Percentiles rank a stretch among this genome's conserved stretches.
These are phyloP conservation scores for Cyberlindnera xylosilytica DNA, from an alignment of 805 yeast genomes.

Conservation along the genomic window DNA sequence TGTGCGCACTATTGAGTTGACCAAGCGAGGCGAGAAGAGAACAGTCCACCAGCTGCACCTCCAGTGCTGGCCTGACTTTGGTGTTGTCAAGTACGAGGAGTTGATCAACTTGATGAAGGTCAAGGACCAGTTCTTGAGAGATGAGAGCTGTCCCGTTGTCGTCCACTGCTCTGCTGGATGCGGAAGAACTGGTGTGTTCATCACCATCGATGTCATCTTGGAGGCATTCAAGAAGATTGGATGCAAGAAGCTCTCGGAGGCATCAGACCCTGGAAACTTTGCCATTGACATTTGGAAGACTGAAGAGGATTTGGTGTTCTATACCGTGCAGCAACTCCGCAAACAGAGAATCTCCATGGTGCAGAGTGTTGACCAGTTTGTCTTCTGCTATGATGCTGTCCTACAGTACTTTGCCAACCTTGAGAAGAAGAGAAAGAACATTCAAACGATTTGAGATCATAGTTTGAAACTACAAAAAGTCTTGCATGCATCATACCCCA, in stretches of 20 bases:
- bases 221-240: slow-evolving; percentile 14
- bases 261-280: not conserved
- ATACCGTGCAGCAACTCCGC: slow-evolving; percentile 63
- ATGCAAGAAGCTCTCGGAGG: not conserved
- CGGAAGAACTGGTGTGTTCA: slow-evolving; percentile 91
- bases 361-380: slow-evolving; percentile 71
- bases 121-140: slow-evolving; percentile 27
- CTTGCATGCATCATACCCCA: no score
- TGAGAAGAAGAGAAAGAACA: not conserved
- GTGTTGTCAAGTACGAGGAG: slow-evolving; percentile 45
- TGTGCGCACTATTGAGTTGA: slow-evolving; percentile 26
- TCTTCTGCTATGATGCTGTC: slow-evolving; percentile 65
- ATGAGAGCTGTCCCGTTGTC: slow-evolving; percentile 47
- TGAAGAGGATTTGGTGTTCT: slow-evolving; percentile 52
- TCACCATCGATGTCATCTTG: slow-evolving; percentile 51
- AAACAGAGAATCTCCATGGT: slow-evolving; percentile 82
- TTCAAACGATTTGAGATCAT: no score
- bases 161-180: slow-evolving; percentile 98
- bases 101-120: slow-evolving; percentile 30
- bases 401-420: slow-evolving; percentile 24
- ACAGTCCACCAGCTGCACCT: slow-evolving; percentile 71
- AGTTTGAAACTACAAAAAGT: no score
- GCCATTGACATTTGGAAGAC: slow-evolving; percentile 16
- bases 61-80: slow-evolving; percentile 82
- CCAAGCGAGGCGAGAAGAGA: slow-evolving; percentile 28